phyloP scores from a whole-genome alignment of 768 basidiomycete species.

The Pisolithus orientalis region DNA sequence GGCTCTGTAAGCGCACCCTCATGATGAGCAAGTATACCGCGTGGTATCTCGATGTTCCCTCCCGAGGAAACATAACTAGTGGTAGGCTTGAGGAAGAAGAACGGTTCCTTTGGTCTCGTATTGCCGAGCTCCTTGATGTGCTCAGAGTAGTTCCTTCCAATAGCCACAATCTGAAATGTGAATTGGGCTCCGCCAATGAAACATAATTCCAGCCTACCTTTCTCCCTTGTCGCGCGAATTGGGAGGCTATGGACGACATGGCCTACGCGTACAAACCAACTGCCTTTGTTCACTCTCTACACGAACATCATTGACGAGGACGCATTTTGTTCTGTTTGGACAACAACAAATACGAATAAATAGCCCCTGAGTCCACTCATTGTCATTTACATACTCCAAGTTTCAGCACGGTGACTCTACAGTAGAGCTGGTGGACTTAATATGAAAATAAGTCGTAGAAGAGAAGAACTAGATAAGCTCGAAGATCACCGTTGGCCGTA shows the following conservation, averaged over 20 bases:
- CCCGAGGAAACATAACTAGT: conserved; percentile 76
- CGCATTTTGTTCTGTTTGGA: too few species aligned
- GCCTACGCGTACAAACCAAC: too few species aligned
- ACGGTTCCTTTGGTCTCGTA: conserved; percentile 80
- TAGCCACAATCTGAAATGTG: conserved; percentile 73
- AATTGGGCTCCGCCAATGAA: background rate
- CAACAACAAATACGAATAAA: too few species aligned
- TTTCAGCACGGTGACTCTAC: too few species aligned
- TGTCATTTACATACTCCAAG: too few species aligned
- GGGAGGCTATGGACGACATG: conserved; percentile 30
- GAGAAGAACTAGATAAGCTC: too few species aligned
- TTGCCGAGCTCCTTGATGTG: conserved; percentile 93
- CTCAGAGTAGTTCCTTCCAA: conserved; percentile 90
- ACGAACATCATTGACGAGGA: too few species aligned
- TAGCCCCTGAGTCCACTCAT: too few species aligned
- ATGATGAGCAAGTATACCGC: conserved; percentile 78
- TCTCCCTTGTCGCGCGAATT: conserved; percentile 41
- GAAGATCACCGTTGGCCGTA: too few species aligned
- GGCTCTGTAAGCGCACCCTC: conserved; percentile 53
- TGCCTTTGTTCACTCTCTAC: too few species aligned
- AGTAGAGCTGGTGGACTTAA: too few species aligned
- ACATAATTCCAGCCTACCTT: conserved; percentile 28
- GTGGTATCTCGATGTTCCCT: conserved; percentile 80
- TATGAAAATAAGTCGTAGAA: too few species aligned
- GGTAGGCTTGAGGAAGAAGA: conserved; percentile 98